Evolutionary conservation across 2,329 filamentous ascomycete genomes (phyloP), one percentile per base, ranked within the genome.

Genomic region (Penicillium vulpinum): DNA sequence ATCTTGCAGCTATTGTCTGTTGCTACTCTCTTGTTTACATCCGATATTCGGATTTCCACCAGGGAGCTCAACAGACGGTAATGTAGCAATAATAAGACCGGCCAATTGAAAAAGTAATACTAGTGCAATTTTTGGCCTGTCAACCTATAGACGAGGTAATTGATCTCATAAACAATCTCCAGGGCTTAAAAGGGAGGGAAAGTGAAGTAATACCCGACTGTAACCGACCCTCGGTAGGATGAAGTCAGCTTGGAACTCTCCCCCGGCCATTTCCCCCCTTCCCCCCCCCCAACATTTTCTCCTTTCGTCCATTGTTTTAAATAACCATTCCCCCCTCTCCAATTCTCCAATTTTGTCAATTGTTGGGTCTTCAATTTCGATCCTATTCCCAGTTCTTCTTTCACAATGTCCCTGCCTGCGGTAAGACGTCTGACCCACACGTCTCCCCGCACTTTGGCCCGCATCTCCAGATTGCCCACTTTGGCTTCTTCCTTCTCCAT

Each of bases 401-500:
- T 56, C 56, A 68, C 57, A 59, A 77, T 77, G 75, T 77, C 75
- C 71, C 63, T 74, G 65, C 73, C 73, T 66, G 72, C 73, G 56
- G 66, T 77, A 62, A 73, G 73, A 72, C 72, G 75, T 65, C 63
- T 76, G 68, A 74, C 74, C 71, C 70, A 72, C 67, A 70, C 73
- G 62, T 66, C 70, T 69, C 73, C 69, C 62, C 73, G 70, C 68
- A 76, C 74, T 65, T 79, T 80, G 60, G 73, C 76, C 66, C 79
- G 78, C 57, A 74, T 79, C 66, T 73, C 71, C 62, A 71, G 68
- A 67, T 60, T 67, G 55, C 59, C 62, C 56, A 57, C 54, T 51
- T 64, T 64, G 51, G 51, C 67, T 62, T 67, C 68, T 44, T 66
- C 67, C 48, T 39, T 57, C 45, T 55, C 57, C 44, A 49, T 59